Conservation (phyloP, 768 basidiomycete species). For the Heimioporus sp. region DNA sequence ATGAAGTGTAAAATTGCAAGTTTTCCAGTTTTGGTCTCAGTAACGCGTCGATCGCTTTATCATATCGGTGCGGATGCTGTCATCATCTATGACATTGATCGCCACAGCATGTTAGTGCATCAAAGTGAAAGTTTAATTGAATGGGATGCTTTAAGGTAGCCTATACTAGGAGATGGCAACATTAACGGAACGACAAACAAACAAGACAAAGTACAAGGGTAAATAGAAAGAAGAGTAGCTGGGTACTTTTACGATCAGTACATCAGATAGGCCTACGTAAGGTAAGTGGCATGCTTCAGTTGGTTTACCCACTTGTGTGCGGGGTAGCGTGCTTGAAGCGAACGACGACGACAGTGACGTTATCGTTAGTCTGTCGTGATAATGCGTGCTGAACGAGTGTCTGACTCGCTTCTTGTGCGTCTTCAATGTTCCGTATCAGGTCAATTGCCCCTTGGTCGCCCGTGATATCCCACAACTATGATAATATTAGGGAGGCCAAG, state of each 20-base stretch:
- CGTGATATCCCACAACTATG: constrained; percentile 93
- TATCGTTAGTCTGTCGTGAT: constrained; percentile 88
- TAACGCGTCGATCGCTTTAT: too few species aligned
- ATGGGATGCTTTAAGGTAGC: too few species aligned
- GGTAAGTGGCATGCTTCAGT: background rate
- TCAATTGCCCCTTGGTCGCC: constrained; percentile 91
- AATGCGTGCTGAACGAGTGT: constrained; percentile 84
- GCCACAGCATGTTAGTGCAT: too few species aligned
- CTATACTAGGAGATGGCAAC: background rate
- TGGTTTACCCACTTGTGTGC: constrained; percentile 12
- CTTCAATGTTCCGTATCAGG: constrained; percentile 64
- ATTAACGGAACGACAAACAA: background rate
- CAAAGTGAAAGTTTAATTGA: too few species aligned
- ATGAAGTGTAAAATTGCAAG: too few species aligned
- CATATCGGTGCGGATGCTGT: too few species aligned
- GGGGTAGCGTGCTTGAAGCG: constrained; percentile 55
- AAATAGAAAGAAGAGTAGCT: constrained; percentile 1
- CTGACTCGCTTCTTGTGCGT: constrained; percentile 82
- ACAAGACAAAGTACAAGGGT: constrained; percentile 3
- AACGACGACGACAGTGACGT: constrained; percentile 88
- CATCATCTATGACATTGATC: too few species aligned
- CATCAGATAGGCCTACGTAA: background rate
- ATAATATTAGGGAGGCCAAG: constrained; percentile 5
- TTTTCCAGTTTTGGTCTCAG: too few species aligned
- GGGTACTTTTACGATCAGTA: constrained; percentile 9